Evolutionary conservation across 2,329 filamentous ascomycete species (phyloP).

Genomic region (Pseudogymnoascus sp.): DNA sequence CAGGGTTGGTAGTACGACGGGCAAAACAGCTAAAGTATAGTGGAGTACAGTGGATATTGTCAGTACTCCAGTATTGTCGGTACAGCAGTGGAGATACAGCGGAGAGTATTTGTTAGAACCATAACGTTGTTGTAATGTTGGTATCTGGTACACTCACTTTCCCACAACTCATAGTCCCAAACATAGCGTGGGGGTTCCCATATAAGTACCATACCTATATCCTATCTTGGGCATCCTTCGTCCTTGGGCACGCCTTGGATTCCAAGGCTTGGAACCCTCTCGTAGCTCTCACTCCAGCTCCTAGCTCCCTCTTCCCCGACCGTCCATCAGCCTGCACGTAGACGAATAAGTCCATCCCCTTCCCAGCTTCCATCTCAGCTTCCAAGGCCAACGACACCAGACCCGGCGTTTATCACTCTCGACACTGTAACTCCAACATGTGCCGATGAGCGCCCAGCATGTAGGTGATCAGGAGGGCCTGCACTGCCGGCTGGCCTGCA

Average conservation of each 20-base stretch:
- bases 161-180: neutral
- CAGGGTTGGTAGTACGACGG: neutral
- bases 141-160: neutral
- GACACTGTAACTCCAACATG: neutral
- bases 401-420: neutral
- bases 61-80: no score
- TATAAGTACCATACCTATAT: neutral
- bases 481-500: constrained; percentile 3
- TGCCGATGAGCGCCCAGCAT: neutral
- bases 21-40: neutral
- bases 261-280: neutral
- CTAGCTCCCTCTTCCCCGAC: neutral
- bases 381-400: neutral
- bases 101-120: neutral
- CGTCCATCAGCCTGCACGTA: neutral
- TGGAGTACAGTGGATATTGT: neutral
- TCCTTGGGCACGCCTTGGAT: neutral
- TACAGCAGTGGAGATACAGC: neutral
- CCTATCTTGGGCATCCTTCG: neutral
- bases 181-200: neutral
- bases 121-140: neutral
- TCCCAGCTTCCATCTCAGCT: neutral
- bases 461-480: constrained; percentile 3
- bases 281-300: neutral
- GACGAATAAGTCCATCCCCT: neutral